phyloP scores from a whole-genome alignment of 2,329 filamentous ascomycete species.

The Chaetomium sp. region DNA sequence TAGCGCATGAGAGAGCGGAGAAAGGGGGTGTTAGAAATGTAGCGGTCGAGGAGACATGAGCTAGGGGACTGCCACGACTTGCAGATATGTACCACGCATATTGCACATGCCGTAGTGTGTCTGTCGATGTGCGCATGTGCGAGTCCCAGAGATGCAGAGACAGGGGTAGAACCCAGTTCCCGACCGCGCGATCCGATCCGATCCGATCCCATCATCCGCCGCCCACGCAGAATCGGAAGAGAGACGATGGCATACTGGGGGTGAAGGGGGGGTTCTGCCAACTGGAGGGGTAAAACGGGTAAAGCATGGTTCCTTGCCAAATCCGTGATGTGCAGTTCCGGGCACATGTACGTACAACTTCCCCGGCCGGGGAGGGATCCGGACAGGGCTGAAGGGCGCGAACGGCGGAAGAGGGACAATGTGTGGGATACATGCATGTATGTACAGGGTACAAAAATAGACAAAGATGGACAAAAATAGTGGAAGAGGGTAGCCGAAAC shows the following conservation, averaged over 20 bases:
- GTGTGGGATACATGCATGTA: neutral
- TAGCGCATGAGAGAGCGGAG: conserved; percentile 17
- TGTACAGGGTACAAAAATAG: neutral
- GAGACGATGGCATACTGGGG: conserved; percentile 1
- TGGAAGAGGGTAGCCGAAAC: neutral
- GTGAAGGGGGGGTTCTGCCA: conserved; percentile 19
- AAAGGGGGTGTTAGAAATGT: conserved; percentile 13
- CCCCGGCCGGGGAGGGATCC: neutral
- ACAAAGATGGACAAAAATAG: no score
- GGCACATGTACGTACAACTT: conserved; percentile 6
- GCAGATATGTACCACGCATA: conserved; percentile 6
- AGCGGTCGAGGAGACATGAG: conserved; percentile 10
- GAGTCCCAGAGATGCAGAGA: conserved; percentile 13
- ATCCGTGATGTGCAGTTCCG: conserved; percentile 12
- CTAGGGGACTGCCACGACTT: conserved; percentile 11
- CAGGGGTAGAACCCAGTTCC: conserved; percentile 18
- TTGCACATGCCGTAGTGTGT: neutral
- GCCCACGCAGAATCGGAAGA: conserved; percentile 8
- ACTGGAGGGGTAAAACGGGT: conserved; percentile 24
- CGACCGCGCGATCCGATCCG: conserved; percentile 10
- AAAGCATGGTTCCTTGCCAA: neutral
- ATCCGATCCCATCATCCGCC: neutral
- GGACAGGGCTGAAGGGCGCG: conserved; percentile 19
- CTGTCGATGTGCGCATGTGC: conserved; percentile 7
- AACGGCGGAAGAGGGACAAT: conserved; percentile 13